phyloP scores from a whole-genome alignment of 331 rosid species.

The Acacia pycnantha region DNA sequence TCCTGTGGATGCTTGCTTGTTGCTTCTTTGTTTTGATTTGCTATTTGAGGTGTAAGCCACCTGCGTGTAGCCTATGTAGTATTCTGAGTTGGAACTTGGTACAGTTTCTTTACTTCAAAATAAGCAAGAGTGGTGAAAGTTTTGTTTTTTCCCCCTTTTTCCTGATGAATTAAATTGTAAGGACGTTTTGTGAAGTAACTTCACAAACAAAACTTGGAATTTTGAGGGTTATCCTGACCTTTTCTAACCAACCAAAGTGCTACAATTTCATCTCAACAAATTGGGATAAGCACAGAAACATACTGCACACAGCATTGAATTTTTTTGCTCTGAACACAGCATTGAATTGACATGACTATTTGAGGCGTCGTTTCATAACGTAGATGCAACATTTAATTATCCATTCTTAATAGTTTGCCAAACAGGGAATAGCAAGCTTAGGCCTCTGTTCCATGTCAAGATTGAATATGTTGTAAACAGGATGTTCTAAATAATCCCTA shows the following conservation, averaged over 20 bases:
- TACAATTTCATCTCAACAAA: not conserved
- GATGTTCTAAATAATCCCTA: not conserved
- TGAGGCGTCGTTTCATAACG: not conserved
- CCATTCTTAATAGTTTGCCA: not conserved
- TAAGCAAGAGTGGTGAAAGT: not conserved
- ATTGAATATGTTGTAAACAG: not conserved
- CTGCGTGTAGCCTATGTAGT: not conserved
- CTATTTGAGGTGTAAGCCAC: not conserved
- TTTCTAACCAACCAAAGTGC: not conserved
- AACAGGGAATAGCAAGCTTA: not conserved
- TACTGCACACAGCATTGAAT: not conserved
- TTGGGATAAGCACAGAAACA: not conserved
- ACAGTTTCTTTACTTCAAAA: not conserved
- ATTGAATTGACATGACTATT: not conserved
- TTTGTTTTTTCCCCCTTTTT: not conserved
- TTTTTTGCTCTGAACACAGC: not conserved
- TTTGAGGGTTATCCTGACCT: not conserved
- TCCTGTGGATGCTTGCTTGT: not conserved
- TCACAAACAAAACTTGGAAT: not conserved
- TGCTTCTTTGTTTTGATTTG: not conserved
- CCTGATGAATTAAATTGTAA: not conserved
- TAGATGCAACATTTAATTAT: not conserved
- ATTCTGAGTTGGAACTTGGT: not conserved
- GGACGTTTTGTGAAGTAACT: not conserved
- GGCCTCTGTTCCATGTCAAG: not conserved